Evolutionary conservation across 176 grass and related monocot genomes (phyloP), one percentile per base, ranked within the genome.

Genomic region (Bolboschoenus planiculmis): DNA sequence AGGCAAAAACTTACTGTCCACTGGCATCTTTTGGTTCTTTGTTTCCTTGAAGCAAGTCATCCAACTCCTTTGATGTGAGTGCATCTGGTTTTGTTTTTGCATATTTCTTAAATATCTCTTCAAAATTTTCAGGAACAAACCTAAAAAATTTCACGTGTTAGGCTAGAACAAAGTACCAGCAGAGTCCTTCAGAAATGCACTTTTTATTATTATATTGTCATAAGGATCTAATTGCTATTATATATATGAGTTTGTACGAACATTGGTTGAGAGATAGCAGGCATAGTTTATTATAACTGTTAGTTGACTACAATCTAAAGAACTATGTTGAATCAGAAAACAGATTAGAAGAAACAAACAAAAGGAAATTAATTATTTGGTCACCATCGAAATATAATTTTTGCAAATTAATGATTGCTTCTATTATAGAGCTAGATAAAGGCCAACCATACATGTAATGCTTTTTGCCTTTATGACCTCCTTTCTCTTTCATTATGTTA

Each of bases 101-200:
- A 81, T 94, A 61, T 47, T 94, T 92, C 21, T 78, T 75, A 70
- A 97, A 97, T 47, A 97, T 92, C 56, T 94, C 92, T 53, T 94
- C 86, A 83, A 97, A 90, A 9, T 97, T 97, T 66, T 72, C 58
- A 37, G 67, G 85, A 84, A 94, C 91, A 89, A 97, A 97, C 84
- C 94, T 94, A 42, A 31, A 70, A n/a, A 71, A 43, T 40, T 18
- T 46, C 24, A 1, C 1, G 42, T 8, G 4, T 81, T 35, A 56
- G n/a, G 33, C 18, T 57, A 6, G 4, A 35, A 43, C 5, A 23
- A 58, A 9, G 15, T 53, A 7, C 16, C 16, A 31, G 24, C 47
- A 56, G 34, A 51, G 7, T 48, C 44, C 2, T 44, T 23, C 0
- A 10, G 10, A 29, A 10, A 18, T 78, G 14, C 20, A n/a, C 27